Evolutionary conservation across 1,139 yeast genomes (phyloP), one percentile per base, ranked within the genome.

Genomic region (Chernovozyma aurita): DNA sequence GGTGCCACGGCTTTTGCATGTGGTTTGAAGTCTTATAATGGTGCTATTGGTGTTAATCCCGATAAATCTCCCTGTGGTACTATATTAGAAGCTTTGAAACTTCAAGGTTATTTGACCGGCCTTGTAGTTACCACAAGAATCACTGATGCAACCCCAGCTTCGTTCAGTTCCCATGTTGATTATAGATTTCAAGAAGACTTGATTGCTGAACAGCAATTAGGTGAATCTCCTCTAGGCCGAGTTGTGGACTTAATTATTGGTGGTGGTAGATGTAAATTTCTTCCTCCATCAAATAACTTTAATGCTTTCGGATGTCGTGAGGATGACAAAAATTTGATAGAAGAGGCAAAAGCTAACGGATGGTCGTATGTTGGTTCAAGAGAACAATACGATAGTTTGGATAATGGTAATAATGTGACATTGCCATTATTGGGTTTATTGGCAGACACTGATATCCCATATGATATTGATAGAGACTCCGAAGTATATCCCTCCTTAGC

Each of bases 1-100:
- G 96, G 95, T 14, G 96, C 95, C 17, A 86, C 95, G 11, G 95
- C 95, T 0, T 87, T 85, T 52, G 69, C 94, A 1, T 83, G 95
- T 54, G 90, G 79, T 6, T 49, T 77, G 47, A 87, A 87, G 61
- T 64, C 88, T 11, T 85, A 85, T 59, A 87, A 87, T 54, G 90
- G 88, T 6, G 95, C 92, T 12, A 82, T 86, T 52, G 90, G 85
- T 13, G 94, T 87, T 16, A 73, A 71, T 41, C 74, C 84, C 1
- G 63, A 67, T 17, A 65, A 69, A 34, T 50, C 52, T 18, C 92
- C 95, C 6, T 81, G 92, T 53, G 95, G 95, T 9, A 85, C 95
- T 1, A 62, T 87, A 21, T 61, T 87, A 44, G 96, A 87, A 61
- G 94, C 94, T 0, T 80, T 90, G 47, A 86, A 87, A 52, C 60